Evolutionary conservation across 805 yeast species (phyloP), one percentile per base, ranked within the genome.

Genomic region (Saccharomyces paradoxus): DNA sequence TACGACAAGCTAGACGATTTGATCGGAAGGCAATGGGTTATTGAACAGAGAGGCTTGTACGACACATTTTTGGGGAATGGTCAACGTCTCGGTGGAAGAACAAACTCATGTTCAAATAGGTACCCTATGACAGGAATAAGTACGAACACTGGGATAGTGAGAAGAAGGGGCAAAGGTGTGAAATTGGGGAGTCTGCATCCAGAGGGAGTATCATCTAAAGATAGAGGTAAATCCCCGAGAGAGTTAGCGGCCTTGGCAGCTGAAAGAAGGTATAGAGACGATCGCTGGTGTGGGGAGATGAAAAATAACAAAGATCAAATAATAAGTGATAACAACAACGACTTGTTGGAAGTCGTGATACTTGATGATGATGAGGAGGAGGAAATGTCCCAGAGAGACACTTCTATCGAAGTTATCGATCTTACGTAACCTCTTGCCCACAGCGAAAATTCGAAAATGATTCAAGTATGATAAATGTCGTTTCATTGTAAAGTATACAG

Each of bases 1-100:
- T 88, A 88, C 65, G 72, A 72, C 51, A 77, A 77, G 51, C 68
- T 89, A 58, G 92, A 87, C 53, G 81, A 79, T 56, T 73, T 87
- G 46, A 80, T 78, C 54, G 73, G 72, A 5, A 71, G 86, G 62
- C 82, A 71, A 64, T 70, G 75, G 68, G 57, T 61, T 14, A 61
- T 64, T 29, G 67, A 66, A 50, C 66, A 64, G 44, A 54, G 57
- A 30, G 72, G 71, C 1, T 52, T 68, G 12, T 60, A 51, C 32
- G 69, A 69, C 50, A 61, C 60, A 9, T 70, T 69, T 37, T 49
- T 69, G 22, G 74, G 74, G 17, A 30, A 50, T 1, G 74, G 74
- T 1, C 60, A 59, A n/a, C 59, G 58, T 26, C 53, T 68, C n/a
- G 69, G 66, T 26, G 60, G 62, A n/a, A 32, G 48, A 50, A 4